Evolutionary conservation across 305 asterid genomes (phyloP).

Genomic region (Fraxinus nigra): DNA sequence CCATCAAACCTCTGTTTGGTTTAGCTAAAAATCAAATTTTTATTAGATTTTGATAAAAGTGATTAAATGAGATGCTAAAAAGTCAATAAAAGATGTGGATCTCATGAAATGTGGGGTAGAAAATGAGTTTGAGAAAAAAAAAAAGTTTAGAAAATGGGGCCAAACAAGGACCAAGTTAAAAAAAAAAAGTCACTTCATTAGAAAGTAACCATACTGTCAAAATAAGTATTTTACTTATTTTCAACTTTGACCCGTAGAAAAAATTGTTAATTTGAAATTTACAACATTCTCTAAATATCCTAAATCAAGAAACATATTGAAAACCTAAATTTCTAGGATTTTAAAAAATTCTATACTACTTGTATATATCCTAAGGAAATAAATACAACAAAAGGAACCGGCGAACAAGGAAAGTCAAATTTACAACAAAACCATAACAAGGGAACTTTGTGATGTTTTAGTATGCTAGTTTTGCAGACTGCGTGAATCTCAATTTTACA

Average conservation of each 20-base stretch:
- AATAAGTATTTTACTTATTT: background rate
- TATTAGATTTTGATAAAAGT: background rate
- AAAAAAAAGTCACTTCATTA: background rate
- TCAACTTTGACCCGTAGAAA: background rate
- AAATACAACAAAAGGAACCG: background rate
- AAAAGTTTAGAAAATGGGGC: background rate
- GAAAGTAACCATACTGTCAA: background rate
- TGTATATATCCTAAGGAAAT: background rate
- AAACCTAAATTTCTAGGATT: background rate
- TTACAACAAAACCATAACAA: background rate
- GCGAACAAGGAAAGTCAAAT: background rate
- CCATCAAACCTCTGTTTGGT: background rate
- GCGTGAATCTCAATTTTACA: background rate
- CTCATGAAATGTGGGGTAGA: background rate
- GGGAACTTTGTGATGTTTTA: background rate
- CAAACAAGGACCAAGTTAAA: background rate
- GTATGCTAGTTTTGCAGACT: background rate
- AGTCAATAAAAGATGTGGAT: background rate
- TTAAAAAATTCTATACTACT: background rate
- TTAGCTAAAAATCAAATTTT: background rate
- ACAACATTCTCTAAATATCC: background rate
- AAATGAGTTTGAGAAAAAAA: background rate
- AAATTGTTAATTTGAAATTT: background rate
- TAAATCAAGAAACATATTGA: background rate
- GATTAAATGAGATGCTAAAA: background rate